Evolutionary conservation across 768 basidiomycete genomes (phyloP).

Genomic region (Mycena vulgaris): DNA sequence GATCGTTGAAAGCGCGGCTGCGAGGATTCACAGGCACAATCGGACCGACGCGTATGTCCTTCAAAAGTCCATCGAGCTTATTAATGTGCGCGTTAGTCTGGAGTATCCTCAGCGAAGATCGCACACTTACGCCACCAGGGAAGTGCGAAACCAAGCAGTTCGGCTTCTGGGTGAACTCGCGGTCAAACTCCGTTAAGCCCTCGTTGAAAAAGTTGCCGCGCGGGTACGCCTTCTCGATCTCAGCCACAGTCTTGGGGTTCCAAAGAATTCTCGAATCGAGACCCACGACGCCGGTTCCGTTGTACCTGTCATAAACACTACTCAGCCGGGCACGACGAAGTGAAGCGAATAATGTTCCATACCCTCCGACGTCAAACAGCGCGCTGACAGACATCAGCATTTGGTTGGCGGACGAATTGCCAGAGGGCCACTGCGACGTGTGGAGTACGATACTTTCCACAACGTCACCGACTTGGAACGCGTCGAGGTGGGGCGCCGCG

Average conservation of each 20-base stretch:
- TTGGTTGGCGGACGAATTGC: conserved; percentile 4
- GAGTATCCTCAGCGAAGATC: too few relatives aligned
- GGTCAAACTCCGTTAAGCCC: background rate
- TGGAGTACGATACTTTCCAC: conserved; percentile 16
- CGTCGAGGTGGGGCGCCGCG: background rate
- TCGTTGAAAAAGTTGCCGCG: background rate
- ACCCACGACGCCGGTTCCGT: background rate
- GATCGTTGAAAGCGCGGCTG: too few relatives aligned
- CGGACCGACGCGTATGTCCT: too few relatives aligned
- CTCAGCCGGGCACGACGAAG: too few relatives aligned
- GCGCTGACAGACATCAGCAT: conserved; percentile 5
- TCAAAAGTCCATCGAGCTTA: too few relatives aligned
- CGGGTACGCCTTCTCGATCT: too few relatives aligned
- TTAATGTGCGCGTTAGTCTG: too few relatives aligned
- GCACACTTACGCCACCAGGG: conserved; percentile 1
- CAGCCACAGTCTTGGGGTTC: background rate
- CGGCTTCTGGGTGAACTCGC: background rate
- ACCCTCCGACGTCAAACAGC: background rate
- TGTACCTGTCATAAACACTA: too few relatives aligned
- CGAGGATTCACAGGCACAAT: too few relatives aligned
- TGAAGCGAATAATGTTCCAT: too few relatives aligned
- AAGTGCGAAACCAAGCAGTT: conserved; percentile 7
- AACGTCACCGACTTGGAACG: conserved; percentile 48
- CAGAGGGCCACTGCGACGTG: background rate
- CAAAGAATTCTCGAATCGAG: background rate